A percentile compares a stretch with the other conserved stretches of the same genome.
Evolutionary conservation across 257 asterid genomes (phyloP).

Genomic region (Fraxinus cuspidata): DNA sequence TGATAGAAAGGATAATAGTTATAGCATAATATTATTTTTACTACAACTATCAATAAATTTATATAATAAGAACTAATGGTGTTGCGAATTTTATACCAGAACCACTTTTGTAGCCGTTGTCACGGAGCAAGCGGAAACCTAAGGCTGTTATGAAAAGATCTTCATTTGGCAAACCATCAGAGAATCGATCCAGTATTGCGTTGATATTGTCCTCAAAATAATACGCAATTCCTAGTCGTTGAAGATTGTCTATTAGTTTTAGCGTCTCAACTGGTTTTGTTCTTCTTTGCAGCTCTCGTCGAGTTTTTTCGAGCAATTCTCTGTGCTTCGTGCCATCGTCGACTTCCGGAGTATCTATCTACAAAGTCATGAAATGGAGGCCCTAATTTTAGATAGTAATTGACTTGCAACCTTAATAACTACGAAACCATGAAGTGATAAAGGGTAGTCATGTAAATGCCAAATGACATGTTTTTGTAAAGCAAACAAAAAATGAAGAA

Average conservation of each 20-base stretch:
- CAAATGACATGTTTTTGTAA: not conserved
- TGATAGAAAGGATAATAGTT: too few species aligned
- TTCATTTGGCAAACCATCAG: conserved; percentile 11
- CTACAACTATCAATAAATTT: not conserved
- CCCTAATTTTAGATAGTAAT: not conserved
- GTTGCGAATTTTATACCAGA: conserved; percentile 26
- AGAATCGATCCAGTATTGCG: conserved; percentile 23
- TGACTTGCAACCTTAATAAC: not conserved
- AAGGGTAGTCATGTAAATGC: not conserved
- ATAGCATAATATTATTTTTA: not conserved
- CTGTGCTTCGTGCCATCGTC: conserved; percentile 42
- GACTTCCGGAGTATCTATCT: conserved; percentile 43
- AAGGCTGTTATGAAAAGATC: conserved; percentile 51
- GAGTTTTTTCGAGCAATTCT: conserved; percentile 39
- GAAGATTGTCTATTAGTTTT: conserved; percentile 48
- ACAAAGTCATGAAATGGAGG: not conserved
- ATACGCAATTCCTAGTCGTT: conserved; percentile 58
- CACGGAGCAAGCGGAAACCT: conserved; percentile 64
- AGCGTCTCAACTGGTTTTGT: conserved; percentile 33
- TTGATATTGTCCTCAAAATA: conserved; percentile 51
- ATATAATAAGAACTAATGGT: not conserved
- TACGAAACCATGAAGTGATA: not conserved
- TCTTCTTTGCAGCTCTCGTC: conserved; percentile 25
- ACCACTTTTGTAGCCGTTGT: conserved; percentile 43
- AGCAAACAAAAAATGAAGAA: not conserved